Evolutionary conservation across 768 basidiomycete genomes (phyloP).

Genomic region (Nevesoporus exiguus): DNA sequence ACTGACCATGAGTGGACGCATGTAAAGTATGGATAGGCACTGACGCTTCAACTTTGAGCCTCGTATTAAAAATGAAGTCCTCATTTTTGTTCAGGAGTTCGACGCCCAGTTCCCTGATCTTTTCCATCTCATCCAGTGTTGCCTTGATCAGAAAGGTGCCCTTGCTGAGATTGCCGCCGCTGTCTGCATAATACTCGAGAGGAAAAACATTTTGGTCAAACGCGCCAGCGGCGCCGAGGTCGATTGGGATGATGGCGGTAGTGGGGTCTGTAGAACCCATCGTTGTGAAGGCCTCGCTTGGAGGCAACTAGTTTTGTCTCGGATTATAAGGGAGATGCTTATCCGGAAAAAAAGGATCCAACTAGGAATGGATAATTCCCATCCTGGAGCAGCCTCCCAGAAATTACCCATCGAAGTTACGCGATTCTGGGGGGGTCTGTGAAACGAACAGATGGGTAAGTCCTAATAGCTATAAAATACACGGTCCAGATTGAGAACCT

Average conservation of each 20-base stretch:
- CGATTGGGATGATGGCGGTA: background rate
- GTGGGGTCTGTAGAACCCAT: background rate
- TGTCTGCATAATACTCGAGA: background rate
- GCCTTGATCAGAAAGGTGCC: background rate
- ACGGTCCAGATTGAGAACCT: no score
- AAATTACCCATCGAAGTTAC: no score
- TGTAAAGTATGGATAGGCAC: background rate
- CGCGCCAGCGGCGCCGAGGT: background rate
- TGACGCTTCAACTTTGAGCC: background rate
- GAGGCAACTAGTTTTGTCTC: no score
- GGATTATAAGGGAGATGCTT: no score
- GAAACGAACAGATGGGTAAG: no score
- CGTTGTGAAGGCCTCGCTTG: no score
- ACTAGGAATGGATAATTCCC: no score
- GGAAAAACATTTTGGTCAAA: constrained; percentile 2
- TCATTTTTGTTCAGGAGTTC: background rate
- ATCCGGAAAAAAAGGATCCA: no score
- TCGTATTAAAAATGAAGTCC: constrained; percentile 1
- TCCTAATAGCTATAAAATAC: no score
- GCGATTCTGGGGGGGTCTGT: no score
- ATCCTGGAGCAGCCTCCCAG: no score
- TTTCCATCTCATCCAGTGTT: constrained; percentile 5
- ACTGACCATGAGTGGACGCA: background rate
- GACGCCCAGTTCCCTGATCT: background rate
- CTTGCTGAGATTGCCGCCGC: background rate